Base-by-base conservation (phyloP, 345 rosid species). In the Populus pruinosa region DNA sequence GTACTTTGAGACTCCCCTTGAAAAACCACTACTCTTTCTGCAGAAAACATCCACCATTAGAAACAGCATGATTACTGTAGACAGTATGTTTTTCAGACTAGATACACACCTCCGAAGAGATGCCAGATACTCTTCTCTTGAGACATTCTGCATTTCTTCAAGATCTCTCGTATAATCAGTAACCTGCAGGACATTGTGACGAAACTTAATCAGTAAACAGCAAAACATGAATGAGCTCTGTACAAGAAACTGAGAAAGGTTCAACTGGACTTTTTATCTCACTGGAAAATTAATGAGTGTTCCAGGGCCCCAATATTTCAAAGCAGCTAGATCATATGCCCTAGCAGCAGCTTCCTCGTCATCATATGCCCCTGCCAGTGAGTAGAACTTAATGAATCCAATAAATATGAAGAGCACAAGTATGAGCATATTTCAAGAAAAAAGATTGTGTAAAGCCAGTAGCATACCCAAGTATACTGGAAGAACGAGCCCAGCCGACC, bases 301-400 rank as follows among this genome's bases (percentile, higher is more conserved):
- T 75, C 97, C 99, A 65, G 98, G 98, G 38, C 99, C 99, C 99
- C 98, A 96, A 77, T 96, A 93, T 84, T 93, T 96, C 55, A 96
- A 86, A 79, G 98, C 99, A 80, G 99, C 97, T 78, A 96, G 98
- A 86, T 96, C 98, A 69, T 96, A 96, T 50, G 99, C 99, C 88
- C 99, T 88, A 73, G 99, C 97, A 16, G 99, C 99, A 85, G 98
- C 99, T 87, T 96, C 99, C 83, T 96, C 99, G n/a, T 96, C 98
- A 83, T 96, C 99, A 84, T 96, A 96, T 72, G 99, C 99, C 80
- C 99, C 98, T 96, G 84, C 29, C 85, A 81, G 79, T 73, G 81
- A 21, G 77, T 53, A 74, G 50, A 50, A 53, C 70, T 74, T 43
- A 44, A 59, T 76, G 76, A 71, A 81, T 72, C 23, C 44, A 33